These are phyloP conservation scores for Agrocybe praecox DNA, from an alignment of 768 basidiomycete genomes.

Conservation along the genomic window DNA sequence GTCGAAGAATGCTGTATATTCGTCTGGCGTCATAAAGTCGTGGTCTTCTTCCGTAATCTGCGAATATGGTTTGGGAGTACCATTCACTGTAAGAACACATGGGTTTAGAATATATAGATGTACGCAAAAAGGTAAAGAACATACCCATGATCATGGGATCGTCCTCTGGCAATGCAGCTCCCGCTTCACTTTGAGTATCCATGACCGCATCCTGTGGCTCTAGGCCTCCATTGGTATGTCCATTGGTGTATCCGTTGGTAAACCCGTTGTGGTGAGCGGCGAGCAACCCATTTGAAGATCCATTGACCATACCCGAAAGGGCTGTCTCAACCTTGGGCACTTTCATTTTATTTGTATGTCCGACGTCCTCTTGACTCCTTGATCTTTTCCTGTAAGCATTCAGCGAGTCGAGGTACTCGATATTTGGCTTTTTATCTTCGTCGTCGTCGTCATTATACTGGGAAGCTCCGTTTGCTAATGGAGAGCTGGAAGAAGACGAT, in stretches of 20 bases:
- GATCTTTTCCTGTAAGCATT: conserved; percentile 79
- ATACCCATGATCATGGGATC: conserved; percentile 74
- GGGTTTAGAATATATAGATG: neutral
- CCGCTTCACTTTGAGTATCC: conserved; percentile 22
- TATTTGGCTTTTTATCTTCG: conserved; percentile 67
- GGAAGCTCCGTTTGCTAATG: conserved; percentile 29
- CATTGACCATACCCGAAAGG: conserved; percentile 6
- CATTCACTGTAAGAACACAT: conserved; percentile 58
- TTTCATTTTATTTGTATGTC: conserved; percentile 43
- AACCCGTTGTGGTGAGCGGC: conserved; percentile 2
- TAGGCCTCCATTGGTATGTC: conserved; percentile 3
- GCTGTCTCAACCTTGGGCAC: conserved; percentile 35
- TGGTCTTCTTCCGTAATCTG: conserved; percentile 91
- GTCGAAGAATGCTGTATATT: conserved; percentile 83
- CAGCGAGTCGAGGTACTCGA: conserved; percentile 68
- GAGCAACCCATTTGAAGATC: conserved; percentile 13
- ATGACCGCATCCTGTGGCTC: conserved; percentile 20
- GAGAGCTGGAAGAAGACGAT: conserved; percentile 43
- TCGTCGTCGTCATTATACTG: conserved; percentile 42
- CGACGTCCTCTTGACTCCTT: conserved; percentile 64
- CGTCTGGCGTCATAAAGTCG: conserved; percentile 91
- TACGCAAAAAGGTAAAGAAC: conserved; percentile 21
- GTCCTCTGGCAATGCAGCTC: conserved; percentile 31
- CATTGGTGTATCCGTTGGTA: conserved; percentile 12
- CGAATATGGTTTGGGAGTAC: conserved; percentile 70